A percentile compares a stretch with the other conserved stretches of the same genome.
Evolutionary conservation across 768 basidiomycete species (phyloP).

Genomic region (Tricholoma furcatifolium): DNA sequence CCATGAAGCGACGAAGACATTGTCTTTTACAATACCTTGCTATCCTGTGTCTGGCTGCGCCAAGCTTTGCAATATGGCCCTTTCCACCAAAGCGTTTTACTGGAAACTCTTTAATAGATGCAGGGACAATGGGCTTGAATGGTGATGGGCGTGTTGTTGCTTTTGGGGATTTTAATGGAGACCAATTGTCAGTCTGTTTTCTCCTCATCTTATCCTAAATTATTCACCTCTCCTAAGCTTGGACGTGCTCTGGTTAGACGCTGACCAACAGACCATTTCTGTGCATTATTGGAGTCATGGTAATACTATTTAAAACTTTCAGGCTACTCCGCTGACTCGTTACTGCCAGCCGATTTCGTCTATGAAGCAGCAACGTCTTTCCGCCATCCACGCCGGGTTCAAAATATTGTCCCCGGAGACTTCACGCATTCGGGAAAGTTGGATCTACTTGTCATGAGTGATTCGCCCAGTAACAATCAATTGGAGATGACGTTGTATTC

Average conservation of each 20-base stretch:
- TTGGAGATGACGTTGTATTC: slow-evolving; percentile 72
- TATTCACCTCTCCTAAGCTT: slow-evolving; percentile 43
- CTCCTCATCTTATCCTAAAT: background rate
- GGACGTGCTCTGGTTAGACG: slow-evolving; percentile 74
- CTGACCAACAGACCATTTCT: slow-evolving; percentile 75
- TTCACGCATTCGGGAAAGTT: slow-evolving; percentile 90
- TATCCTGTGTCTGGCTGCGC: slow-evolving; percentile 5
- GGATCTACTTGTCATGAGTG: slow-evolving; percentile 87
- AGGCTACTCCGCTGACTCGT: background rate
- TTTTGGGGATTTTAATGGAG: slow-evolving; percentile 94
- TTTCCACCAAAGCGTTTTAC: slow-evolving; percentile 85
- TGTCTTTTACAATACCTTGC: background rate
- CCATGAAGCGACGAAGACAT: slow-evolving; percentile 10
- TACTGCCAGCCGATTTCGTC: slow-evolving; percentile 49
- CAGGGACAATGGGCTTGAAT: slow-evolving; percentile 77
- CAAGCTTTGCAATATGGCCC: slow-evolving; percentile 58
- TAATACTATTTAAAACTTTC: slow-evolving; percentile 28
- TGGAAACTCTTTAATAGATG: slow-evolving; percentile 75
- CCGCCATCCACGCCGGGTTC: slow-evolving; percentile 53
- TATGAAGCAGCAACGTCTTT: slow-evolving; percentile 53
- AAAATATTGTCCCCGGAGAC: slow-evolving; percentile 91
- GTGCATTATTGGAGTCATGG: slow-evolving; percentile 84
- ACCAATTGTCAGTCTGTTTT: slow-evolving; percentile 77
- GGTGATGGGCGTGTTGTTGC: slow-evolving; percentile 77
- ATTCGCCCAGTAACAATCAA: slow-evolving; percentile 44